A percentile compares a stretch with the other conserved stretches of the same genome.
Conservation (phyloP, 345 rosid species). For the Rhizophora mangle region DNA sequence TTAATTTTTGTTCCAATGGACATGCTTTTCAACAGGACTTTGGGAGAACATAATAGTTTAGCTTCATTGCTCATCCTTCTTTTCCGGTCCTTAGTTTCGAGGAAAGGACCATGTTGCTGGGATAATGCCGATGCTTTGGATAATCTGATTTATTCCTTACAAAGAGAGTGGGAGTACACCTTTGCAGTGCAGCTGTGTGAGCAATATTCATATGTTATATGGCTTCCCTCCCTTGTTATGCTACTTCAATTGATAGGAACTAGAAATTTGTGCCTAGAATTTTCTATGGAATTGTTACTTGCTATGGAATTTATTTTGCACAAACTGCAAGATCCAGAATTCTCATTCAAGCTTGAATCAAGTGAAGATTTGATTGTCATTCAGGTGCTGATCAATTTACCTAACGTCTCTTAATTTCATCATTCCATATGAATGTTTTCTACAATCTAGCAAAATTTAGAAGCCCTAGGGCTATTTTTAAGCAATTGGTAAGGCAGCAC, state of each 20-base stretch:
- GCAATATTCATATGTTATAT: slow-evolving; percentile 65
- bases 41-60: slow-evolving; percentile 75
- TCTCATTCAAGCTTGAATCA: slow-evolving; percentile 58
- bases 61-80: slow-evolving; percentile 75
- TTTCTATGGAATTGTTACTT: slow-evolving; percentile 43
- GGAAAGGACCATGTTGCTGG: slow-evolving; percentile 44
- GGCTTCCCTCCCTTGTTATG: slow-evolving; percentile 80
- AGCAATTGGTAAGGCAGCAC: too few relatives aligned
- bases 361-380: slow-evolving; percentile 51
- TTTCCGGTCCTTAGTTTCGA: slow-evolving; percentile 56
- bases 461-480: too few relatives aligned
- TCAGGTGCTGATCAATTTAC: slow-evolving; percentile 50
- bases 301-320: slow-evolving; percentile 56
- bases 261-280: slow-evolving; percentile 34
- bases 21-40: slow-evolving; percentile 49
- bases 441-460: too few relatives aligned
- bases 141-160: slow-evolving; percentile 33
- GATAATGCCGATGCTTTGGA: slow-evolving; percentile 25
- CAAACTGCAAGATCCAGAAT: slow-evolving; percentile 79
- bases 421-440: neutral
- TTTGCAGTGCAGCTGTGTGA: slow-evolving; percentile 75
- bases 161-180: slow-evolving; percentile 75
- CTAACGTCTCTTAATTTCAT: neutral
- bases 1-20: slow-evolving; percentile 13
- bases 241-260: slow-evolving; percentile 47